Evolutionary conservation across 2,329 filamentous ascomycete genomes (phyloP), one percentile per base, ranked within the genome.

Genomic region (Ilyonectria destructans): DNA sequence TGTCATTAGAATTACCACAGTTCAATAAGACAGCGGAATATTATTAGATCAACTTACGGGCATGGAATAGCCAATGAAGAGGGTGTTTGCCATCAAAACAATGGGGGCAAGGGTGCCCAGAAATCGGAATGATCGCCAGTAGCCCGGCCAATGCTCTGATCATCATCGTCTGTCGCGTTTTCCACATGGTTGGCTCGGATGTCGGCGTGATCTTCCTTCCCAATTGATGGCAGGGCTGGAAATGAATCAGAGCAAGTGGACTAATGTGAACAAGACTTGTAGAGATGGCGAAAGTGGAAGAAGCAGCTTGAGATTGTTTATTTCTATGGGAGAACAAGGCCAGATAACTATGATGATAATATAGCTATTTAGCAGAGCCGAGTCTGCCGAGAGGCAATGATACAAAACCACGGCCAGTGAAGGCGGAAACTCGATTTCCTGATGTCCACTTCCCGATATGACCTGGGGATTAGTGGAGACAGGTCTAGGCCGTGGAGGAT

Each of bases 21-120:
- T 26, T 26, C 26, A 26, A 26, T 26, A 26, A 26, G 26, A 26
- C 26, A 26, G 26, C 26, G 26, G 26, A 26, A 26, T 26, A 26
- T 26, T 26, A 12, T 12, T 33, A 2, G 3, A 8, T 9, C 4
- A 8, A 57, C 54, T 10, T n/a, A 31, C 54, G 4, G 35, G 35
- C 35, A 57, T 57, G 35, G 54, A 37, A 29, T 57, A 57, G 4
- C 37, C 35, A 29, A 45, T 57, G 35, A 57, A 57, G 35, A 57
- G 35, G 3, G 35, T 57, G 23, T 57, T 31, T 5, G 54, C 54
- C 35, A 31, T 26, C 35, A 45, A 29, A 13, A 57, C 21, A 29
- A 57, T 57, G 12, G 35, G 35, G 8, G 26, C 8, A n/a, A 57
- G 21, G 10, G 21, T 26, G 9, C 35, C 54, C 10, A 57, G 21